A percentile compares a stretch with the other conserved stretches of the same genome.
Conservation (phyloP, 1,139 yeast genomes). For the Kodamaea ohmeri region DNA sequence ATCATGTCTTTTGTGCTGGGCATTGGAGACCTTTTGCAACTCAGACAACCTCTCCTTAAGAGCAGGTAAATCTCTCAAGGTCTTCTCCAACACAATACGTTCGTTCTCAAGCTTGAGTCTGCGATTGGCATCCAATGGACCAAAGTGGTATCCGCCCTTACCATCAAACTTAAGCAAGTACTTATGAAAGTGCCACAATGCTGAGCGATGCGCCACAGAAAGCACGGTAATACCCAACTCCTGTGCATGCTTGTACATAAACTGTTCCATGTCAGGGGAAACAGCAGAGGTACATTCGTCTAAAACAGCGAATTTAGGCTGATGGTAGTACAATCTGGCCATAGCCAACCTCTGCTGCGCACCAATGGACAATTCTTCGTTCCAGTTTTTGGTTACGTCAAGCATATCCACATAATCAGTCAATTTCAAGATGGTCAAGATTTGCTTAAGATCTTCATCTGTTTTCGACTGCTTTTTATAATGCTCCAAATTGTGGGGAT, state of each 20-base stretch:
- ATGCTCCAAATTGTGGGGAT: slow-evolving; percentile 70
- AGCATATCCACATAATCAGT: slow-evolving; percentile 54
- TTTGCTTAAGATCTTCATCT: slow-evolving; percentile 61
- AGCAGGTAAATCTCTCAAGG: slow-evolving; percentile 62
- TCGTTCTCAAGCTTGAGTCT: slow-evolving; percentile 72
- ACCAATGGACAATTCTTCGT: slow-evolving; percentile 84
- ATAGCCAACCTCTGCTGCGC: slow-evolving; percentile 92
- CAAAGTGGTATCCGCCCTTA: slow-evolving; percentile 71
- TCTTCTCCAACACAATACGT: slow-evolving; percentile 60
- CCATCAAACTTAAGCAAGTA: slow-evolving; percentile 82
- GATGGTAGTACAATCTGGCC: slow-evolving; percentile 89
- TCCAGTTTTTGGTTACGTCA: slow-evolving; percentile 77
- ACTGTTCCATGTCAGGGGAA: slow-evolving; percentile 85
- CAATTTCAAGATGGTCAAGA: slow-evolving; percentile 56
- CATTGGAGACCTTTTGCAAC: slow-evolving; percentile 50
- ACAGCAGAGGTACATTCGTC: slow-evolving; percentile 97
- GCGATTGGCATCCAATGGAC: slow-evolving; percentile 64
- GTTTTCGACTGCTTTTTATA: slow-evolving; percentile 48
- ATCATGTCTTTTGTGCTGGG: slow-evolving; percentile 31
- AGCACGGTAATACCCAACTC: slow-evolving; percentile 75
- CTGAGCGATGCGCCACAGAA: slow-evolving; percentile 90
- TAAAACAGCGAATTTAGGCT: slow-evolving; percentile 87
- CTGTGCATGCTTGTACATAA: slow-evolving; percentile 85
- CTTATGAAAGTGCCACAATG: slow-evolving; percentile 90
- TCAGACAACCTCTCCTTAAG: slow-evolving; percentile 64